Conservation (phyloP, 2,329 filamentous ascomycete species). For the Fusarium denticulatum region DNA sequence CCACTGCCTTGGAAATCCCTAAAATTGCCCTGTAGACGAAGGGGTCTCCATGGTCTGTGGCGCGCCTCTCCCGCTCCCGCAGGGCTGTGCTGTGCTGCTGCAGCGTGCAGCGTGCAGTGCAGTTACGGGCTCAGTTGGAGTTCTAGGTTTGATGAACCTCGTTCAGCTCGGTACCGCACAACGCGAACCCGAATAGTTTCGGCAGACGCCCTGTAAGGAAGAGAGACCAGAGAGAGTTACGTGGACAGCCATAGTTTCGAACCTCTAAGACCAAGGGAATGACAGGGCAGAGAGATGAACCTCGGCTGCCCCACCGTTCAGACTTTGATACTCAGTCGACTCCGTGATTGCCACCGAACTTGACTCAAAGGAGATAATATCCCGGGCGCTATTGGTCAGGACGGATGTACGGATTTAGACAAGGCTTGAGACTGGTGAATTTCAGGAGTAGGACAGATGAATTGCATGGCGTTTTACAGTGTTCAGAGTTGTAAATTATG, state of each 20-base stretch:
- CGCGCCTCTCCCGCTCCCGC: conserved; percentile 25
- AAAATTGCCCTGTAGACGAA: background rate
- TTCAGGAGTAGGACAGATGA: conserved; percentile 10
- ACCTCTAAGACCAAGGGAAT: conserved; percentile 33
- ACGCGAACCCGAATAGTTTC: conserved; percentile 34
- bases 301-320: conserved; percentile 22
- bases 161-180: conserved; percentile 7
- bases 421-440: conserved; percentile 4
- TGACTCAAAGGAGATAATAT: conserved; percentile 33
- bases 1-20: conserved; percentile 20
- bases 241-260: conserved; percentile 6
- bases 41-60: conserved; percentile 1
- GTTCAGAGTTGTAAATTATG: background rate
- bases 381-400: conserved; percentile 16
- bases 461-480: conserved; percentile 5
- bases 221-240: background rate
- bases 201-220: conserved; percentile 11
- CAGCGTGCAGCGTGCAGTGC: too few species aligned
- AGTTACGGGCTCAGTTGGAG: background rate
- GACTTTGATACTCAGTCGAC: background rate
- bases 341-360: conserved; percentile 12
- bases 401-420: conserved; percentile 25
- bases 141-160: background rate
- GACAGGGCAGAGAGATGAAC: conserved; percentile 16
- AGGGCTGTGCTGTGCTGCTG: background rate